These are phyloP conservation scores for Hippophae rhamnoides DNA, from an alignment of 306 rosid species.

Conservation along the genomic window DNA sequence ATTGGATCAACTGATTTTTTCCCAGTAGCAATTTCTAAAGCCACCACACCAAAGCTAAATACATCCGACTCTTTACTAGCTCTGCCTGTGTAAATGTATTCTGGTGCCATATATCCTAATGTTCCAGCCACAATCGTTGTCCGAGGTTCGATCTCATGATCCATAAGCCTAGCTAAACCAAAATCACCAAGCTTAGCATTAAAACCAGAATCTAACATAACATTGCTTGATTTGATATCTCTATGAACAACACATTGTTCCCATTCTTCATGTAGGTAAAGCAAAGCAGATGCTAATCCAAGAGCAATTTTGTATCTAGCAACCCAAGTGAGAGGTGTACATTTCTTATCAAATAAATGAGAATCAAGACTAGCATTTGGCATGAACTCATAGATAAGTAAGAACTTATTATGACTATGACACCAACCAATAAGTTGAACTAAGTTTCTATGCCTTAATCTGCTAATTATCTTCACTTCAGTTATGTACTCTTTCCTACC, in stretches of 20 bases:
- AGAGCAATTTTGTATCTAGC: neutral
- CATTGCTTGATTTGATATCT: neutral
- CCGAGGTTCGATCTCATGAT: neutral
- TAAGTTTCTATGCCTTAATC: neutral
- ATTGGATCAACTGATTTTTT: neutral
- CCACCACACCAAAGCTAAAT: neutral
- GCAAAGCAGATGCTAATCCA: neutral
- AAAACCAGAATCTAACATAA: neutral
- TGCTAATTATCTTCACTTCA: neutral
- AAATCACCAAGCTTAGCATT: neutral
- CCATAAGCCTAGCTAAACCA: neutral
- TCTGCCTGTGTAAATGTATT: neutral
- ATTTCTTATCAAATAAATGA: neutral
- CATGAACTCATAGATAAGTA: neutral
- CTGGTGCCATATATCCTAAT: neutral
- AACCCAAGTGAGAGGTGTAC: neutral
- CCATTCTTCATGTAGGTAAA: neutral
- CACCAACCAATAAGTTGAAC: neutral
- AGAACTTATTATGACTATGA: neutral
- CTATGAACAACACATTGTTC: neutral
- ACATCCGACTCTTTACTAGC: neutral
- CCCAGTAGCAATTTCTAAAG: neutral
- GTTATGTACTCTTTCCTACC: neutral
- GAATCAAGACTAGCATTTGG: neutral
- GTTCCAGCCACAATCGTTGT: neutral